Evolutionary conservation across 2,329 filamentous ascomycete species (phyloP).

Genomic region (Podosphaera fusca): DNA sequence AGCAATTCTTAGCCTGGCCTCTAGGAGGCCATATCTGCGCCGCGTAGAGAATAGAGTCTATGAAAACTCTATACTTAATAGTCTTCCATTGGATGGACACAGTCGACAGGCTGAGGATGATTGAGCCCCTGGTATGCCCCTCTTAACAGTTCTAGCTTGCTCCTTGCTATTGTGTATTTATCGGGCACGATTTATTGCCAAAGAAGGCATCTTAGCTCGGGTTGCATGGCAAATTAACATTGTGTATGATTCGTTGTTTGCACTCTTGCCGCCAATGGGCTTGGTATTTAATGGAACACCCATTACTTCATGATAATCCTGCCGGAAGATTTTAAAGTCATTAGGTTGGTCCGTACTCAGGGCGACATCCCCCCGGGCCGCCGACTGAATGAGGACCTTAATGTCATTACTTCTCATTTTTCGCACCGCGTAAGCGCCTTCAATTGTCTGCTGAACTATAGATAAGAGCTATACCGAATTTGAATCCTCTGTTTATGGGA

Average conservation of each 20-base stretch:
- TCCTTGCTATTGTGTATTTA: background rate
- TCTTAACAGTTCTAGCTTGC: background rate
- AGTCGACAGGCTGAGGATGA: too few relatives aligned
- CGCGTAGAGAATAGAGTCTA: too few relatives aligned
- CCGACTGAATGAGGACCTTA: background rate
- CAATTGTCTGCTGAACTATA: too few relatives aligned
- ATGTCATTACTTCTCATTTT: background rate
- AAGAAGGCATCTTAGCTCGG: background rate
- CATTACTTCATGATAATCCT: background rate
- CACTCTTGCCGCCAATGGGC: background rate
- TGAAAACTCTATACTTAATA: too few relatives aligned
- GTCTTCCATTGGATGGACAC: too few relatives aligned
- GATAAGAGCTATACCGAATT: too few relatives aligned
- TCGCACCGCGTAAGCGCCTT: too few relatives aligned
- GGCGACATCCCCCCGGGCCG: background rate
- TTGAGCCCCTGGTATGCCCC: too few relatives aligned
- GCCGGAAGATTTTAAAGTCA: background rate
- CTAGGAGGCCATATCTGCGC: too few relatives aligned
- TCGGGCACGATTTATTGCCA: background rate
- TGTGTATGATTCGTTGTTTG: background rate
- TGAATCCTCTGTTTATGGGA: too few relatives aligned
- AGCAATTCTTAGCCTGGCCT: too few relatives aligned
- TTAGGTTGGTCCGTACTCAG: background rate
- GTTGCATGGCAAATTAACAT: background rate
- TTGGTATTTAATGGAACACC: background rate